Conservation (phyloP, 2,329 filamentous ascomycete species). For the Aspergillus calidoustus region DNA sequence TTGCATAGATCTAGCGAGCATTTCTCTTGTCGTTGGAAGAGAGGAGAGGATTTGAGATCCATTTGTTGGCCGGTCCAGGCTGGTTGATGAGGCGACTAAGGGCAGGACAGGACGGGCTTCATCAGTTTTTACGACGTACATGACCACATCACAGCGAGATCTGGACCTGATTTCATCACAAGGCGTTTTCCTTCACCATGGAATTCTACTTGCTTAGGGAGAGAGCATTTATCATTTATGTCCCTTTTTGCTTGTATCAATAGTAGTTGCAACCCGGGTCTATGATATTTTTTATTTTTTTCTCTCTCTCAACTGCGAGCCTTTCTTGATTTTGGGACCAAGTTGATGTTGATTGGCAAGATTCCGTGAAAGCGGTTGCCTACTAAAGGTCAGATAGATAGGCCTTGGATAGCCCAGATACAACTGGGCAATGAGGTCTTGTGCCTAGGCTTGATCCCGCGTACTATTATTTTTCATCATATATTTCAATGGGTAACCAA, state of each 20-base stretch:
- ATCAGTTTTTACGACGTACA: slow-evolving; percentile 31
- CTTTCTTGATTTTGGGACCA: background rate
- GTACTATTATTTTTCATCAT: background rate
- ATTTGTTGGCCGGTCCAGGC: slow-evolving; percentile 2
- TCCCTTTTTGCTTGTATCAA: slow-evolving; percentile 17
- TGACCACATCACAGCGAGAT: slow-evolving; percentile 26
- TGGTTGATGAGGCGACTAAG: background rate
- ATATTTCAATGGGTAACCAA: background rate
- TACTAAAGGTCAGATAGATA: background rate
- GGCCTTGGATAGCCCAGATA: background rate
- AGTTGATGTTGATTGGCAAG: background rate
- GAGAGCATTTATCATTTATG: background rate
- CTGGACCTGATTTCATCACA: slow-evolving; percentile 23
- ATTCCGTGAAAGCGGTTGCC: background rate
- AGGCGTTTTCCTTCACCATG: slow-evolving; percentile 13
- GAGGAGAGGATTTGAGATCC: background rate
- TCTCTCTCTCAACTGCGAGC: background rate
- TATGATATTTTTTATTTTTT: background rate
- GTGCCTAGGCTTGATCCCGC: background rate
- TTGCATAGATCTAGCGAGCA: slow-evolving; percentile 26
- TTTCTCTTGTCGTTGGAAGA: background rate
- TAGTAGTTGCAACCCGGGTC: background rate
- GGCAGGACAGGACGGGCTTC: background rate
- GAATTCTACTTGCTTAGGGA: slow-evolving; percentile 2
- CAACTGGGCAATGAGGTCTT: background rate